Percentiles rank a stretch among this genome's conserved stretches.
Conservation (phyloP, 1,139 yeast genomes). For the Candida sp. region DNA sequence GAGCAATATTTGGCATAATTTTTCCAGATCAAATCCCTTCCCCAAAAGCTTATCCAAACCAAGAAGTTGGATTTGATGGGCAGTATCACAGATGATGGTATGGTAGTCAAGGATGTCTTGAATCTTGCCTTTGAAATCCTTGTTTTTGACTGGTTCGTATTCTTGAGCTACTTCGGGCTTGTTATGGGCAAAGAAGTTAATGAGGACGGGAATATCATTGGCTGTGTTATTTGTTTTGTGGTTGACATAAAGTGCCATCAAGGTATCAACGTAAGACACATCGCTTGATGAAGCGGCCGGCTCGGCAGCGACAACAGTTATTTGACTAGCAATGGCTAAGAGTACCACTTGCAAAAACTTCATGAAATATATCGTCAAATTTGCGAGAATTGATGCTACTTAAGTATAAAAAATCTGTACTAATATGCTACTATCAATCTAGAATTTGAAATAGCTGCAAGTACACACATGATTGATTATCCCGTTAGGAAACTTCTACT, state of each 20-base stretch:
- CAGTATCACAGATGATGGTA: neutral
- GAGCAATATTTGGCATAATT: neutral
- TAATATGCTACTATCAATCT: no score
- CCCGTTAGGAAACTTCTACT: no score
- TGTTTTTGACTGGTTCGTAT: neutral
- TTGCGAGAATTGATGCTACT: no score
- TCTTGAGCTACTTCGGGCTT: neutral
- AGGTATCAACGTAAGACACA: neutral
- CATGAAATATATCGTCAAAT: no score
- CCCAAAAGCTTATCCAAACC: neutral
- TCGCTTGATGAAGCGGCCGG: neutral
- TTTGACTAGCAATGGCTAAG: neutral
- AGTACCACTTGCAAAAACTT: neutral
- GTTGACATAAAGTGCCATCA: neutral
- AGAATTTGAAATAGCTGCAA: no score
- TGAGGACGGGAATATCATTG: neutral
- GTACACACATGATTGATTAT: no score
- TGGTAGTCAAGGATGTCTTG: neutral
- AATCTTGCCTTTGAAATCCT: neutral
- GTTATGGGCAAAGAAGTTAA: neutral
- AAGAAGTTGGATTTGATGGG: neutral
- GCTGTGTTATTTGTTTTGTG: neutral
- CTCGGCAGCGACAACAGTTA: neutral
- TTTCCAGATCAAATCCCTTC: neutral
- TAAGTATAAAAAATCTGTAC: no score